Base-by-base conservation (phyloP, 73 alveolate genomes). In the Paraurostyla sp. region DNA sequence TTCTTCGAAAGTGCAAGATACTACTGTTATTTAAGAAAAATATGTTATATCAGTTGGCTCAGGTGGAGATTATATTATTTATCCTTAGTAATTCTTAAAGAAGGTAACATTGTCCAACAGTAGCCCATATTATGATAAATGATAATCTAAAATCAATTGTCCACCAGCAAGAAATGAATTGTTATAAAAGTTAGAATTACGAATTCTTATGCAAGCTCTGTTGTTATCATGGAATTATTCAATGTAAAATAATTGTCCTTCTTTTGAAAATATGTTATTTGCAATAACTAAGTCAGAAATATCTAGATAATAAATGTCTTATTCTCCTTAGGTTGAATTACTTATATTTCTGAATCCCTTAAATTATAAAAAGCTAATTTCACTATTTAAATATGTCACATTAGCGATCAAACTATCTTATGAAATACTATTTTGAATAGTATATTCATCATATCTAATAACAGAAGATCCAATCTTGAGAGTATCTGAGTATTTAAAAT, bases 401-500 rank as follows among this genome's bases (percentile, higher is more conserved):
- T 65, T 65, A 2, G 35, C 18, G 13, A 65, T 38, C 35, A 58
- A 38, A 9, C 59, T 35, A 65, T 65, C 41, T 38, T 35, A 23
- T 2, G 56, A 33, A 6, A 13, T 15, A 23, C 41, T 65, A 15
- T 40, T 38, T 38, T 2, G 42, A 13, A 35, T 0, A 7, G 42
- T 65, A 65, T 65, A 65, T 22, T 65, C 82, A 40, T 73, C 86
- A 36, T 20, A 73, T 73, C 86, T 73, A 20, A 73, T 73, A 3
- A 49, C n/a, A 25, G 41, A 73, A 11, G 86, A 73, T 3, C 86
- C 86, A 2, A 11, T 1, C 42, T 46, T 22, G 6, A 49, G 36
- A 7, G 11, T 25, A 15, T 73, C 86, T 22, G 36, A 43, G 46
- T 73, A 73, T 16, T 1, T 45, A 15, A 73, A 25, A 48, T 45